A percentile compares a stretch with the other conserved stretches of the same genome.
These are phyloP conservation scores for Crataegus laevigata DNA, from an alignment of 306 rosid genomes.

Conservation along the genomic window DNA sequence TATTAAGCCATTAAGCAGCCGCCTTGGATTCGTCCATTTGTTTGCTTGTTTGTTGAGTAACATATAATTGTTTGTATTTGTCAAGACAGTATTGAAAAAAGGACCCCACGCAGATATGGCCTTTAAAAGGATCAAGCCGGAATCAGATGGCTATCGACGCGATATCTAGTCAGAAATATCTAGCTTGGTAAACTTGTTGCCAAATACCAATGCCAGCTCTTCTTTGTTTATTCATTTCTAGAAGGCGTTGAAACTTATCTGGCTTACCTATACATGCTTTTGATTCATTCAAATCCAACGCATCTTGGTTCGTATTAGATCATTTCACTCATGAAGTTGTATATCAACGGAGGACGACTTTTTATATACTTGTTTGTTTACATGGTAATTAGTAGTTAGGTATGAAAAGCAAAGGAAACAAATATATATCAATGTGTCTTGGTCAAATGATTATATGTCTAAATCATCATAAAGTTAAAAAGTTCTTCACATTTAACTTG, in stretches of 20 bases:
- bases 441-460: no score
- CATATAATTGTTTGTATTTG: background rate
- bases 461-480: background rate
- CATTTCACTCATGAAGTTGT: background rate
- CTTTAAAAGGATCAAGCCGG: background rate
- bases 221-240: background rate
- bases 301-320: background rate
- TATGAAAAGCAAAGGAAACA: background rate
- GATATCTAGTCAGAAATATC: background rate
- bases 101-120: no score
- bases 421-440: no score
- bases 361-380: background rate
- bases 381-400: background rate
- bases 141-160: background rate
- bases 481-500: no score
- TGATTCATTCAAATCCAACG: background rate
- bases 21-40: background rate
- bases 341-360: background rate
- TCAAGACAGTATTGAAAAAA: background rate
- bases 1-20: background rate
- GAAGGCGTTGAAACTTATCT: background rate
- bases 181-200: background rate
- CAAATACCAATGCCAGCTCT: background rate
- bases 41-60: background rate
- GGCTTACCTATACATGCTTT: background rate